These are phyloP conservation scores for Dactylellina cionopaga DNA, from an alignment of 2,329 filamentous ascomycete species.

Conservation along the genomic window DNA sequence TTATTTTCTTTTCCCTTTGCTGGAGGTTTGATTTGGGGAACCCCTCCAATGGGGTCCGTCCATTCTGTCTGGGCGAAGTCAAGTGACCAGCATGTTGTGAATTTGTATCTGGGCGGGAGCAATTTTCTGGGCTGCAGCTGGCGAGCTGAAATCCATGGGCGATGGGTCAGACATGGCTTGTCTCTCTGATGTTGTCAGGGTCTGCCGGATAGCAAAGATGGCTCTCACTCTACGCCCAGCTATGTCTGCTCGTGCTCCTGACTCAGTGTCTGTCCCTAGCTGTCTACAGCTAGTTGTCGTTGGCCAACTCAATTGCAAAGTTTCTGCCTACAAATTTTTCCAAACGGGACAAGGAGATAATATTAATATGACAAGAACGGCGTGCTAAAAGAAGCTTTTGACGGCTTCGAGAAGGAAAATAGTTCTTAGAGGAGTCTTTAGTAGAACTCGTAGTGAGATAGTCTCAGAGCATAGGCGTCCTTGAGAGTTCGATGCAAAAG, in stretches of 20 bases:
- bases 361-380: too few relatives aligned
- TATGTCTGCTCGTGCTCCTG: neutral
- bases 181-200: neutral
- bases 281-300: too few relatives aligned
- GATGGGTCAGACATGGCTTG: too few relatives aligned
- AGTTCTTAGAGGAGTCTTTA: neutral
- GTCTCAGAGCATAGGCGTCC: too few relatives aligned
- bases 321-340: neutral
- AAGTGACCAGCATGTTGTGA: neutral
- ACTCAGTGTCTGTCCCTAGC: neutral
- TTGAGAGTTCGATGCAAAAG: too few relatives aligned
- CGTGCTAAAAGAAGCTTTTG: slow-evolving; percentile 26
- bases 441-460: slow-evolving; percentile 10
- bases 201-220: neutral
- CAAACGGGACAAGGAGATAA: neutral
- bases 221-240: neutral
- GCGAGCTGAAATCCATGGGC: neutral
- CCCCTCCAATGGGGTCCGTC: neutral
- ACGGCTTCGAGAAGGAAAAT: slow-evolving; percentile 33
- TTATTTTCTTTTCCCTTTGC: neutral
- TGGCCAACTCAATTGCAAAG: too few relatives aligned
- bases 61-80: neutral
- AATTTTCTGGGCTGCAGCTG: neutral
- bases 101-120: neutral
- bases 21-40: neutral